A percentile compares a stretch with the other conserved stretches of the same genome.
Conservation (phyloP, 176 grass and related monocot species). For the Oryza punctata region DNA sequence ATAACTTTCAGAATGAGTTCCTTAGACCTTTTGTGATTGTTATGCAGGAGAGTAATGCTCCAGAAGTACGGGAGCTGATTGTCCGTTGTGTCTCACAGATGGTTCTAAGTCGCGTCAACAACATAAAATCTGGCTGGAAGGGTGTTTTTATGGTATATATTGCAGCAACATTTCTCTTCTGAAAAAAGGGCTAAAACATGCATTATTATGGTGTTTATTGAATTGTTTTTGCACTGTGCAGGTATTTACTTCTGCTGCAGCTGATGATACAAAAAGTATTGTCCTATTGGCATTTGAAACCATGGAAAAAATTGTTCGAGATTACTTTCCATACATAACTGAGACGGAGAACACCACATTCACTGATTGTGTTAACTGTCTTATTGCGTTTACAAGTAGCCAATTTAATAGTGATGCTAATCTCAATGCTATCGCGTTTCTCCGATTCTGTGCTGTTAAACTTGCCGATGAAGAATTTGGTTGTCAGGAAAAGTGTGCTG, state of each 20-base stretch:
- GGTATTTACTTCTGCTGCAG: slow-evolving; percentile 83
- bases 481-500: slow-evolving; percentile 57
- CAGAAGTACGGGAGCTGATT: slow-evolving; percentile 89
- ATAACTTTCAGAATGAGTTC: slow-evolving; percentile 98
- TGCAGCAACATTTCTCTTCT: neutral
- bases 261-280: slow-evolving; percentile 79
- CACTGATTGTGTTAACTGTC: slow-evolving; percentile 93
- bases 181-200: neutral
- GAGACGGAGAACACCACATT: slow-evolving; percentile 93
- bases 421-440: slow-evolving; percentile 95
- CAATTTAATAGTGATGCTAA: slow-evolving; percentile 94
- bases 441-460: slow-evolving; percentile 95
- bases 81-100: slow-evolving; percentile 98
- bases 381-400: slow-evolving; percentile 91
- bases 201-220: slow-evolving; percentile 10
- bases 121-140: slow-evolving; percentile 98
- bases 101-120: slow-evolving; percentile 90
- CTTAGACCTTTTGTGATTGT: slow-evolving; percentile 88
- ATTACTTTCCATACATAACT: slow-evolving; percentile 96
- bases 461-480: slow-evolving; percentile 83
- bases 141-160: slow-evolving; percentile 86
- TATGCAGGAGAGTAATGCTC: slow-evolving; percentile 85
- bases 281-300: slow-evolving; percentile 96
- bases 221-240: slow-evolving; percentile 40
- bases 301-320: slow-evolving; percentile 91